A percentile compares a stretch with the other conserved stretches of the same genome.
Evolutionary conservation across 352 stramenopile genomes (phyloP).

Genomic region (Pythium dissotocum): DNA sequence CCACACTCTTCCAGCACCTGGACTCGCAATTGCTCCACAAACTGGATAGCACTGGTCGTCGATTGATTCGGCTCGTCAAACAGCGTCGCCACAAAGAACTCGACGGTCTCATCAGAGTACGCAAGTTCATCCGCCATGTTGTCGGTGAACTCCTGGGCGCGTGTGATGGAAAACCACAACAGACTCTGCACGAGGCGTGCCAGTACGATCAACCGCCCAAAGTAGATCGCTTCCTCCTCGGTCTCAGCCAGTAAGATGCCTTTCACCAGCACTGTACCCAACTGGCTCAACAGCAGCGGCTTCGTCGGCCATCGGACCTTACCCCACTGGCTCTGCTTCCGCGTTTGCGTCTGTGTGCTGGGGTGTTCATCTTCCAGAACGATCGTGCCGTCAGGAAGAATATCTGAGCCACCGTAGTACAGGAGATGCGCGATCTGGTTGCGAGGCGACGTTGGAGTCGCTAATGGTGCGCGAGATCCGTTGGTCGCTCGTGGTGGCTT

Average conservation of each 20-base stretch:
- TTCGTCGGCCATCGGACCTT: conserved; percentile 81
- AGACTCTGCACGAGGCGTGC: conserved; percentile 74
- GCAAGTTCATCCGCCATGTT: conserved; percentile 59
- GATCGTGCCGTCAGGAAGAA: conserved; percentile 64
- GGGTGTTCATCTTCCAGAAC: conserved; percentile 75
- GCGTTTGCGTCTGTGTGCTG: conserved; percentile 84
- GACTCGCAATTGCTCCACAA: conserved; percentile 23
- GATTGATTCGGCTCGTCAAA: conserved; percentile 28
- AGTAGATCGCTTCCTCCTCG: conserved; percentile 58
- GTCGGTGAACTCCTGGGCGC: conserved; percentile 58
- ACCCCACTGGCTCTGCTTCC: conserved; percentile 83
- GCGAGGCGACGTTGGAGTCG: conserved; percentile 22
- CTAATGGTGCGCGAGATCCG: conserved; percentile 16
- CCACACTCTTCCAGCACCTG: conserved; percentile 23
- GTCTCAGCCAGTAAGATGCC: conserved; percentile 61
- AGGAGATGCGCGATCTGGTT: conserved; percentile 60
- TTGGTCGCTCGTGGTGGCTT: conserved; percentile 32
- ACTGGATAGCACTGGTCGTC: conserved; percentile 1
- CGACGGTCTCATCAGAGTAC: conserved; percentile 54
- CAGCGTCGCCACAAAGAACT: conserved; percentile 57
- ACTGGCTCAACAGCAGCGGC: conserved; percentile 68
- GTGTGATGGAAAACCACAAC: conserved; percentile 72
- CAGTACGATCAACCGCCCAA: conserved; percentile 63
- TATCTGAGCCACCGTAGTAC: conserved; percentile 74
- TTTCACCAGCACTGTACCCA: conserved; percentile 75